These are phyloP conservation scores for Pelargonium fulgidum DNA, from an alignment of 441 rosid species.

Conservation along the genomic window DNA sequence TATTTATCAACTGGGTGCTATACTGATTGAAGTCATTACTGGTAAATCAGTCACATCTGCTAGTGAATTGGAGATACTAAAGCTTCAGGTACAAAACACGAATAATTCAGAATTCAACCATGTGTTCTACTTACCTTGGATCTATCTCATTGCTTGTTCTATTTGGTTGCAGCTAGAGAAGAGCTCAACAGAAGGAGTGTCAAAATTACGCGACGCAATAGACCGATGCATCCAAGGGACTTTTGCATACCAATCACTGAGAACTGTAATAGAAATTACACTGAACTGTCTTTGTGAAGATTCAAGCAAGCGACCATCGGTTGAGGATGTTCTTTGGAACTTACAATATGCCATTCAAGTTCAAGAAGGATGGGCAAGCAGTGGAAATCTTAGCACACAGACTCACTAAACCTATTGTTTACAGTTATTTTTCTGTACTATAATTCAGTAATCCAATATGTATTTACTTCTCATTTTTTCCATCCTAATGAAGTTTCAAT, in stretches of 20 bases:
- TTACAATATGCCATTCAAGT: slow-evolving; percentile 2
- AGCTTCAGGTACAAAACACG: slow-evolving; percentile 35
- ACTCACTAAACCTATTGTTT: not conserved
- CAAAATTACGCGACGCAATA: slow-evolving; percentile 34
- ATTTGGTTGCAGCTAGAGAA: slow-evolving; percentile 42
- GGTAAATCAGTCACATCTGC: slow-evolving; percentile 44
- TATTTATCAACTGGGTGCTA: slow-evolving; percentile 73
- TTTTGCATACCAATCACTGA: slow-evolving; percentile 66
- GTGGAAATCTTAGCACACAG: slow-evolving; percentile 53
- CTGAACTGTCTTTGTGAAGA: slow-evolving; percentile 59
- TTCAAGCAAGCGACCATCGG: slow-evolving; percentile 14
- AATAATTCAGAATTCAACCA: too few species aligned
- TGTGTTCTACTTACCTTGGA: not conserved
- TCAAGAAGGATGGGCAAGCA: slow-evolving; percentile 62
- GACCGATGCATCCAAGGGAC: slow-evolving; percentile 65
- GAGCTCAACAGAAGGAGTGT: slow-evolving; percentile 50
- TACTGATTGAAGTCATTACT: slow-evolving; percentile 63
- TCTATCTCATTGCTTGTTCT: not conserved
- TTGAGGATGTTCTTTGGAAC: slow-evolving; percentile 3
- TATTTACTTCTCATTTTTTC: too few species aligned
- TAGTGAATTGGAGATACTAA: slow-evolving; percentile 48
- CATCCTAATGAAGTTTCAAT: too few species aligned
- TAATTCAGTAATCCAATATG: too few species aligned
- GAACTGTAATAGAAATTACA: slow-evolving; percentile 56
- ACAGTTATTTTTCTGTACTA: too few species aligned